Base-by-base conservation (phyloP, 2,329 filamentous ascomycete species). In the Trichophyton rubrum region DNA sequence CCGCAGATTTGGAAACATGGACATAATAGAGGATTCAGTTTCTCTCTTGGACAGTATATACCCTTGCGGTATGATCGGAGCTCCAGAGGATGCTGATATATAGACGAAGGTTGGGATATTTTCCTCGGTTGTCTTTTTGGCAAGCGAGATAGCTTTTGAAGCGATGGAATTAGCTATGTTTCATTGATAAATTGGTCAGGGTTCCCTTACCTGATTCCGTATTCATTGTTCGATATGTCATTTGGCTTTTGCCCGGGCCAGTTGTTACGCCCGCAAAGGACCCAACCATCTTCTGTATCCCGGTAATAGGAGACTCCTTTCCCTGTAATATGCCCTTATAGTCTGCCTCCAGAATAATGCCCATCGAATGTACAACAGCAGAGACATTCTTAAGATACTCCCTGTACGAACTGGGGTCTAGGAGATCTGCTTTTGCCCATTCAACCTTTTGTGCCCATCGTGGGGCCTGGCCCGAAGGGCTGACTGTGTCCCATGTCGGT, bases 181-280 rank as follows among this genome's bases (percentile, higher is more conserved):
- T 17, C 53, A 40, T 35, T 56, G 7, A n/a, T 27, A 40, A 7
- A 15, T 22, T 20, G 4, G 13, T 4, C 38, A 40, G 45, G 13
- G 33, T 17, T 40, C 40, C 69, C 70, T 35, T 69, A 82, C 80
- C 80, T 49, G 81, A 81, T 75, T 97, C 92, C 61, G 93, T 83
- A 76, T 99, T 99, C 90, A 99, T 96, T 63, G 90, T 80, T 77
- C 97, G 93, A 77, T 99, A 99, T 17, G 92, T 96, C 68, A 96
- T 79, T 74, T 93, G 88, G 27, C 57, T 38, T 17, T 59, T 59
- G 33, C 30, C 35, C 4, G 43, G 9, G 11, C 55, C 40, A 13
- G 33, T 57, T 24, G 30, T n/a, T 24, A 27, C n/a, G 24, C 55
- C 55, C 67, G 66, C 86, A 86, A 1, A 81, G 80, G 0, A 83